A percentile compares a stretch with the other conserved stretches of the same genome.
phyloP scores from a whole-genome alignment of 345 rosid species.

The Anacardium occidentale region DNA sequence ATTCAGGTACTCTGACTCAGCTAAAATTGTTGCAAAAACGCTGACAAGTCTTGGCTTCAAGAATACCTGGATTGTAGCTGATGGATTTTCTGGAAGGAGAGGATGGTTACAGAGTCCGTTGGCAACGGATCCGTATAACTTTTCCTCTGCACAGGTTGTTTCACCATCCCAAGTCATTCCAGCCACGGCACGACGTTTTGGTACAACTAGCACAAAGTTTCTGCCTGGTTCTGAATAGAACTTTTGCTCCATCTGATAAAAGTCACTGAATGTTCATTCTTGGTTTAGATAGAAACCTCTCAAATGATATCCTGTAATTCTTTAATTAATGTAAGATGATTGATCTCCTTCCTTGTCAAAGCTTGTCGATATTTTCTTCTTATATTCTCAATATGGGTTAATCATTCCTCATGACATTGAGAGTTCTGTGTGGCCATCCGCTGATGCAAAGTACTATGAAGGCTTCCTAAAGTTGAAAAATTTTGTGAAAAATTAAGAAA shows the following conservation, averaged over 20 bases:
- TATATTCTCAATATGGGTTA: too few species aligned
- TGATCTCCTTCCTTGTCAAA: background rate
- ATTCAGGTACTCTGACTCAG: slow-evolving; percentile 73
- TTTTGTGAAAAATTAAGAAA: too few species aligned
- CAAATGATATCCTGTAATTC: slow-evolving; percentile 6
- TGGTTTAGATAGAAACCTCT: background rate
- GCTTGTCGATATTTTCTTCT: too few species aligned
- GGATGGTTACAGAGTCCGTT: slow-evolving; percentile 91
- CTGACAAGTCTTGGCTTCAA: slow-evolving; percentile 72
- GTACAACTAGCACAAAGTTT: slow-evolving; percentile 65
- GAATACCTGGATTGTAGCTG: slow-evolving; percentile 70
- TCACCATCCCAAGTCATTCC: slow-evolving; percentile 72
- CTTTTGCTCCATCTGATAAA: background rate
- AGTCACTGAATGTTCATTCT: slow-evolving; percentile 5
- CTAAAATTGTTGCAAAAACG: slow-evolving; percentile 70
- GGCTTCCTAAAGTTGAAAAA: too few species aligned
- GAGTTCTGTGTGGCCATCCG: too few species aligned
- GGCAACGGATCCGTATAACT: slow-evolving; percentile 80
- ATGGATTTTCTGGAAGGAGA: slow-evolving; percentile 82
- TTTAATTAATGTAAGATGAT: slow-evolving; percentile 12
- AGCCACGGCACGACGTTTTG: slow-evolving; percentile 50
- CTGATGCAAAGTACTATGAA: too few species aligned
- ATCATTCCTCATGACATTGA: too few species aligned
- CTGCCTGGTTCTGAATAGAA: slow-evolving; percentile 67
- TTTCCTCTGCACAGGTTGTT: slow-evolving; percentile 59